Evolutionary conservation across 164 flowering plant species (phyloP), one percentile per base, ranked within the genome.

Genomic region (Sextonia rubra): DNA sequence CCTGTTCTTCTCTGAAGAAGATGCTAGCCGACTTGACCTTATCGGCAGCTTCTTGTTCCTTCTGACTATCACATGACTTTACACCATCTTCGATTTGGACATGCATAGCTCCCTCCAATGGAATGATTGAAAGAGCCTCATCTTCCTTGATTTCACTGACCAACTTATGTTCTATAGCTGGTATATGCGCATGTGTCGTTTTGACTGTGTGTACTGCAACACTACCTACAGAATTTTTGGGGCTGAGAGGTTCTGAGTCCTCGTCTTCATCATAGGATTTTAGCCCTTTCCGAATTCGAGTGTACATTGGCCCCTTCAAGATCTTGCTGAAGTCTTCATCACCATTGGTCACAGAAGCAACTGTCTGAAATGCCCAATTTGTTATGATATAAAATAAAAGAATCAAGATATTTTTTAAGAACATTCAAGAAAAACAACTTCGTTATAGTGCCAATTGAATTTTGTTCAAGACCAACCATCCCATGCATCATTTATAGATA

Each of bases 101-200:
- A 71, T 89, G 90, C 60, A 90, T 47, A 5, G 92, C 86, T 25
- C 44, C 66, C 29, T 79, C 91, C 58, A 52, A 52, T 20, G 17
- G 74, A 20, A 4, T 64, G 29, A 47, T 29, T 29, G 48, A 78
- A 69, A 77, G 76, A 37, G 64, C 44, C 68, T 80, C 84, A 69
- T 83, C 87, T 84, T 89, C 94, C 78, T 80, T 81, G n/a, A 86
- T 86, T 81, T 90, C 92, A 71, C 71, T 18, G 66, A n/a, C 55
- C 65, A 44, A 44, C 17, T 64, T 75, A 55, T 66, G 74, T 11
- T 75, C 73, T 32, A 44, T 27, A 12, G 3, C 48, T 4, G 72
- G 47, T 23, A 27, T 32, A 58, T 61, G 24, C 22, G 9, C 71
- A 27, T 69, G 64, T 58, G 55, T 24, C 47, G 66, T 69, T 69